Conservation (phyloP, 202 grass and related monocot genomes). For the Dendrocalamus latiflorus region DNA sequence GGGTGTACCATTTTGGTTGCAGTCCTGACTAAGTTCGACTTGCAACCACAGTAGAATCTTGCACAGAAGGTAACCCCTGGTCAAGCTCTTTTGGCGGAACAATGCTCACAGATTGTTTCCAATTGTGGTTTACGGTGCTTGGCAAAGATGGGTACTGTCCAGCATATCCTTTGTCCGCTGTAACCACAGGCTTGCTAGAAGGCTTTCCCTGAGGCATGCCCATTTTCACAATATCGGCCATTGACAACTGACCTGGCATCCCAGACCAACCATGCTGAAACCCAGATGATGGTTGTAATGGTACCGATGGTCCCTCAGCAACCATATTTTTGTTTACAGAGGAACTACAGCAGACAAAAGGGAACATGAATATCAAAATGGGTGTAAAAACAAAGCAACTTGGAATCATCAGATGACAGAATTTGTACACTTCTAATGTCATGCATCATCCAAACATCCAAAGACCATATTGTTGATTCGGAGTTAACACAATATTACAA, state of each 20-base stretch:
- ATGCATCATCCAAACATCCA: not conserved
- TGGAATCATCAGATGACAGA: not conserved
- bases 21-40: not conserved
- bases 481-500: not conserved
- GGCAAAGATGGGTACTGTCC: constrained; percentile 67
- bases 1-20: not conserved
- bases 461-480: not conserved
- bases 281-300: constrained; percentile 57
- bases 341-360: constrained; percentile 37
- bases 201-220: constrained; percentile 67
- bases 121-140: constrained; percentile 33
- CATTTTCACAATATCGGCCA: constrained; percentile 98
- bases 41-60: constrained; percentile 47
- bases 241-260: constrained; percentile 66
- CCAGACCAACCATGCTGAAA: constrained; percentile 78
- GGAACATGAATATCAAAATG: constrained; percentile 15
- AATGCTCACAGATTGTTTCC: constrained; percentile 41
- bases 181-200: constrained; percentile 35
- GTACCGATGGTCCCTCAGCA: constrained; percentile 47
- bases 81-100: constrained; percentile 42
- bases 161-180: constrained; percentile 52
- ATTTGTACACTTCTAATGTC: not conserved
- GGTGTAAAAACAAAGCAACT: not conserved
- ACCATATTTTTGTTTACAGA: constrained; percentile 43
- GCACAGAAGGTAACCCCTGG: constrained; percentile 27